Evolutionary conservation across 2,329 filamentous ascomycete species (phyloP).

Genomic region (Mycocentrospora acerina): DNA sequence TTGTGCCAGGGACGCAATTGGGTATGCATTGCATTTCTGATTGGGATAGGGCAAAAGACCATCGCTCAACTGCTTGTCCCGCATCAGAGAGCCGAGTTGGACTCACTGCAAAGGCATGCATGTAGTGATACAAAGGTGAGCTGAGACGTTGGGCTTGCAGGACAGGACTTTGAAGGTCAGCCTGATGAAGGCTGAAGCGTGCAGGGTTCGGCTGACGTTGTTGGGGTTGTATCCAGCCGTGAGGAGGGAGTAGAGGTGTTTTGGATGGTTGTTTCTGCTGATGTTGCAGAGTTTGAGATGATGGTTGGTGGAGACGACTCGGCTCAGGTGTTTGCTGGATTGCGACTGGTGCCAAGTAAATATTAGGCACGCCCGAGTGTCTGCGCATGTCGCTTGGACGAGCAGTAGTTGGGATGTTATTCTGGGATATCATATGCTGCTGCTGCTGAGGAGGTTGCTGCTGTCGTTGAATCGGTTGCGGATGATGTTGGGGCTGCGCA

Average conservation of each 20-base stretch:
- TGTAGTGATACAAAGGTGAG: constrained; percentile 56
- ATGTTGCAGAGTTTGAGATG: neutral
- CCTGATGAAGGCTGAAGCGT: constrained; percentile 59
- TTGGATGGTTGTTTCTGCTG: neutral
- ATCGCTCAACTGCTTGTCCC: constrained; percentile 43
- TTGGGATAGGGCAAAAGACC: constrained; percentile 52
- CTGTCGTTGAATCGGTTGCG: neutral
- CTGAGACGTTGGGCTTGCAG: constrained; percentile 34
- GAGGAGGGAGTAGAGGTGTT: constrained; percentile 39
- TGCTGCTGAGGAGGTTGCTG: neutral
- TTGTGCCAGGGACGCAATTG: constrained; percentile 22
- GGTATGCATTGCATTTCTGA: constrained; percentile 43
- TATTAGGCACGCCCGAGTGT: too few relatives aligned
- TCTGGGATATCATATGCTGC: neutral
- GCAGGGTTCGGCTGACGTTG: constrained; percentile 49
- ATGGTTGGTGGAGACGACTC: neutral
- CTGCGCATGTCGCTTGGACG: too few relatives aligned
- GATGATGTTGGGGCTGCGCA: constrained; percentile 1
- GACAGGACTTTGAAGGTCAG: constrained; percentile 57
- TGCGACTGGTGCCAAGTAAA: too few relatives aligned
- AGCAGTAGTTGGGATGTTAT: too few relatives aligned
- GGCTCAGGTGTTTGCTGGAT: neutral
- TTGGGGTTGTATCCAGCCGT: constrained; percentile 34
- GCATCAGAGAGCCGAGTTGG: constrained; percentile 46
- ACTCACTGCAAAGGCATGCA: constrained; percentile 53